phyloP scores from a whole-genome alignment of 2,329 filamentous ascomycete species.

The Apiospora phragmitis region DNA sequence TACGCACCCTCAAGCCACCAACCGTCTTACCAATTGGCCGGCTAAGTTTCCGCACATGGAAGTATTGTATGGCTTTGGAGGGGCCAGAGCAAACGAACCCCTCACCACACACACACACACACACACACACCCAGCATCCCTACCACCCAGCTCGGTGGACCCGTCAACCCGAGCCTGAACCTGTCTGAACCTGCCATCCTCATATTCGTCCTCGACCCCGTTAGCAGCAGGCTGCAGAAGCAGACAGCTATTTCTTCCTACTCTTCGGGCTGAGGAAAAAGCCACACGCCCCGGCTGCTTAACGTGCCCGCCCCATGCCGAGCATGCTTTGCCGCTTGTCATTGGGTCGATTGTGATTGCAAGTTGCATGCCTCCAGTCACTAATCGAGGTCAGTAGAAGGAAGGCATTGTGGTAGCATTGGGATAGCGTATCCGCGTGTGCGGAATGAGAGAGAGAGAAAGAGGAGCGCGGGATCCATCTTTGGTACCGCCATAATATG shows the following conservation, averaged over 20 bases:
- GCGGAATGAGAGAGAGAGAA: neutral
- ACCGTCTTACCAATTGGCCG: slow-evolving; percentile 5
- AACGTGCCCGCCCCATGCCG: neutral
- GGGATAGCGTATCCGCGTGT: neutral
- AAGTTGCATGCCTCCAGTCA: neutral
- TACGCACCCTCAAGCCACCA: neutral
- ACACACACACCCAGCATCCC: neutral
- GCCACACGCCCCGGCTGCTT: neutral
- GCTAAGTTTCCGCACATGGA: slow-evolving; percentile 8
- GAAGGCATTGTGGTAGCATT: neutral
- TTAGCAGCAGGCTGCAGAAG: neutral
- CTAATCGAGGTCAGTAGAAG: neutral
- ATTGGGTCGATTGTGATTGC: neutral
- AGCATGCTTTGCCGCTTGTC: neutral
- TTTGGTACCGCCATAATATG: neutral
- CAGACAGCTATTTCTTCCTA: neutral
- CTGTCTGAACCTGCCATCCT: neutral
- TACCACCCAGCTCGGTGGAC: neutral
- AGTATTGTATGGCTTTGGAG: neutral
- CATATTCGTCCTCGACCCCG: too few species aligned
- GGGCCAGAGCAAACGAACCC: neutral
- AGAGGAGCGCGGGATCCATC: neutral
- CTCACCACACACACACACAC: neutral
- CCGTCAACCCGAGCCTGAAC: neutral
- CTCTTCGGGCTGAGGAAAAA: neutral